These are phyloP conservation scores for Suillus sp. DNA, from an alignment of 768 basidiomycete species.

Conservation along the genomic window DNA sequence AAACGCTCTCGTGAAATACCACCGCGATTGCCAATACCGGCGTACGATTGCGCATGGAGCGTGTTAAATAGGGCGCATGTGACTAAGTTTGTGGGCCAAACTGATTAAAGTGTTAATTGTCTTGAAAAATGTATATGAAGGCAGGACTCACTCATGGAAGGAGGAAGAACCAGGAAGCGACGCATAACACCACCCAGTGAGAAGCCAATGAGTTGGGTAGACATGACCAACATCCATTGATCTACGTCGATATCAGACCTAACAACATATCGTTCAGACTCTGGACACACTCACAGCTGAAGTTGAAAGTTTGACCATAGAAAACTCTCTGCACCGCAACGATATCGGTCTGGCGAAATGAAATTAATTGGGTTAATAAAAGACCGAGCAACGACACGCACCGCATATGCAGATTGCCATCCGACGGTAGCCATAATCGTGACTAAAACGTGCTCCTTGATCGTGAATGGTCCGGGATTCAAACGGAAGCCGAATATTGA, in stretches of 20 bases:
- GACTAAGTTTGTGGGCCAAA: slow-evolving; percentile 32
- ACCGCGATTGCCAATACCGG: slow-evolving; percentile 26
- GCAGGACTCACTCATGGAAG: too few relatives aligned
- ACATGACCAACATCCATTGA: slow-evolving; percentile 19
- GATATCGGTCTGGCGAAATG: slow-evolving; percentile 40
- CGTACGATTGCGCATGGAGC: slow-evolving; percentile 20
- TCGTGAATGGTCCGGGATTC: slow-evolving; percentile 49
- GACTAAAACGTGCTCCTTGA: slow-evolving; percentile 69
- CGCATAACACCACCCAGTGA: slow-evolving; percentile 40
- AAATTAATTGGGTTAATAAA: slow-evolving; percentile 21
- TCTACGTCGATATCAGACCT: not conserved
- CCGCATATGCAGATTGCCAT: not conserved
- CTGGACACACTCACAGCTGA: slow-evolving; percentile 26
- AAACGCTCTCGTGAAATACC: slow-evolving; percentile 19
- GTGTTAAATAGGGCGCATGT: slow-evolving; percentile 32
- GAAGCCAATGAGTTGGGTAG: slow-evolving; percentile 17
- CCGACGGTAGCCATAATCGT: slow-evolving; percentile 68
- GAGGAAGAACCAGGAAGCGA: too few relatives aligned
- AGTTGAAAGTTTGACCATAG: slow-evolving; percentile 42
- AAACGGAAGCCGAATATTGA: slow-evolving; percentile 32
- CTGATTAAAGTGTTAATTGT: slow-evolving; percentile 15
- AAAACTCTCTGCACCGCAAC: slow-evolving; percentile 48
- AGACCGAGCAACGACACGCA: not conserved
- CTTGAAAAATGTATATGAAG: slow-evolving; percentile 33
- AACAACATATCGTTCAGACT: not conserved